These are phyloP conservation scores for Periconia sp. DNA, from an alignment of 2,329 filamentous ascomycete genomes.

Conservation along the genomic window DNA sequence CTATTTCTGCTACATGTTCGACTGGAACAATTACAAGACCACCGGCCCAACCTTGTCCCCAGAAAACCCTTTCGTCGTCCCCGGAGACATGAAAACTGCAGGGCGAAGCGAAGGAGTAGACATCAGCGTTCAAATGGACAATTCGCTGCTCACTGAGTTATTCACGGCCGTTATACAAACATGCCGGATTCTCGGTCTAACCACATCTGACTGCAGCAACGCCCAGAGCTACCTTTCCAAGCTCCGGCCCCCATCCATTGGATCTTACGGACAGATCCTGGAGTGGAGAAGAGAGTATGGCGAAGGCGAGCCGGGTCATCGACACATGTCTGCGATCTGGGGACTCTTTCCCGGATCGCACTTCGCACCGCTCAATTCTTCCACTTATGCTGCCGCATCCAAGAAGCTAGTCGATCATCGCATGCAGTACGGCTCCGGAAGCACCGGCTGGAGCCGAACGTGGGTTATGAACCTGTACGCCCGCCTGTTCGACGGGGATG, in stretches of 20 bases:
- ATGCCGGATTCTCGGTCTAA: neutral
- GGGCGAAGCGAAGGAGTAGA: conserved; percentile 2
- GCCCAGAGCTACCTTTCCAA: conserved; percentile 1
- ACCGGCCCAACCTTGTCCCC: conserved; percentile 40
- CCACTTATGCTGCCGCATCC: conserved; percentile 25
- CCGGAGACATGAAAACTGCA: neutral
- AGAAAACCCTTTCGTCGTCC: conserved; percentile 29
- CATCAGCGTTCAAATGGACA: conserved; percentile 3
- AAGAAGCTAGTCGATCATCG: conserved; percentile 32
- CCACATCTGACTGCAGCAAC: neutral
- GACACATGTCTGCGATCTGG: conserved; percentile 53
- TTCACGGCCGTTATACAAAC: conserved; percentile 31
- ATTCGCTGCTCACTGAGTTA: conserved; percentile 44
- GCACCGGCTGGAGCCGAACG: conserved; percentile 54
- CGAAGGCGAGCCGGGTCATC: conserved; percentile 49
- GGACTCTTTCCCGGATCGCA: conserved; percentile 48
- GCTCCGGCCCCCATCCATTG: neutral
- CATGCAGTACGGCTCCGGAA: conserved; percentile 27
- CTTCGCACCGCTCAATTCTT: conserved; percentile 21
- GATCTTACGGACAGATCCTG: conserved; percentile 24
- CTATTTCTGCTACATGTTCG: conserved; percentile 29
- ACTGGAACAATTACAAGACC: conserved; percentile 13
- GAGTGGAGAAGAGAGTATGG: conserved; percentile 27
- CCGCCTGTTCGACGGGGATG: conserved; percentile 43
- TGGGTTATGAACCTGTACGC: conserved; percentile 53